Evolutionary conservation across 176 grass and related monocot species (phyloP).

Genomic region (Carex littledalei): DNA sequence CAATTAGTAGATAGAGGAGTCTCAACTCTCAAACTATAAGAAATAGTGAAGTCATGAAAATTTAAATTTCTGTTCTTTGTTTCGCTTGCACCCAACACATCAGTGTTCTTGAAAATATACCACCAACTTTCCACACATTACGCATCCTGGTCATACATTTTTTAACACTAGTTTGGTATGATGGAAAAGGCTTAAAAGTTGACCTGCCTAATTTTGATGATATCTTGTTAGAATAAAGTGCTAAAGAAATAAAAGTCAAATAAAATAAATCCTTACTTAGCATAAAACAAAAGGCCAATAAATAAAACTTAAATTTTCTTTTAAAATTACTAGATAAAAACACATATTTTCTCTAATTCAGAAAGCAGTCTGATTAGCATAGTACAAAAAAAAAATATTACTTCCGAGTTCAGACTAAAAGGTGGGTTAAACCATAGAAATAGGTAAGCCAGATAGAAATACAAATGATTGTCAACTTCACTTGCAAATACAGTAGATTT

Average conservation of each 20-base stretch:
- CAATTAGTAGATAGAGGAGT: neutral
- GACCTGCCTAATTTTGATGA: neutral
- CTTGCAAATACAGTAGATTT: conserved; percentile 6
- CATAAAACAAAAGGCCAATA: neutral
- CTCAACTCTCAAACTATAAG: neutral
- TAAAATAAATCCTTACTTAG: neutral
- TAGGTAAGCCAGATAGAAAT: neutral
- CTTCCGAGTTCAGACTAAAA: neutral
- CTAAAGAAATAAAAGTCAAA: neutral
- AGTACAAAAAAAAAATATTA: neutral
- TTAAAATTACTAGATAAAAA: neutral
- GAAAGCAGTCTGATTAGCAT: neutral
- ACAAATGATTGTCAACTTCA: neutral
- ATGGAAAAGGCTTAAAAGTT: neutral
- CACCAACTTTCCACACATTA: neutral
- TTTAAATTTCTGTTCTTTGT: neutral
- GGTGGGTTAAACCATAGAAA: neutral
- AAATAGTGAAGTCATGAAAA: neutral
- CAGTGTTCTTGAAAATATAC: neutral
- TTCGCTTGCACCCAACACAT: neutral
- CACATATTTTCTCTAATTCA: neutral
- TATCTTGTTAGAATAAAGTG: neutral
- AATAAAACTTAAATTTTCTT: neutral
- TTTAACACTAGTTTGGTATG: neutral
- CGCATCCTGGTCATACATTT: neutral